Conservation (phyloP, 805 yeast genomes). For the Sugiyamaella boreocaroliniensis region DNA sequence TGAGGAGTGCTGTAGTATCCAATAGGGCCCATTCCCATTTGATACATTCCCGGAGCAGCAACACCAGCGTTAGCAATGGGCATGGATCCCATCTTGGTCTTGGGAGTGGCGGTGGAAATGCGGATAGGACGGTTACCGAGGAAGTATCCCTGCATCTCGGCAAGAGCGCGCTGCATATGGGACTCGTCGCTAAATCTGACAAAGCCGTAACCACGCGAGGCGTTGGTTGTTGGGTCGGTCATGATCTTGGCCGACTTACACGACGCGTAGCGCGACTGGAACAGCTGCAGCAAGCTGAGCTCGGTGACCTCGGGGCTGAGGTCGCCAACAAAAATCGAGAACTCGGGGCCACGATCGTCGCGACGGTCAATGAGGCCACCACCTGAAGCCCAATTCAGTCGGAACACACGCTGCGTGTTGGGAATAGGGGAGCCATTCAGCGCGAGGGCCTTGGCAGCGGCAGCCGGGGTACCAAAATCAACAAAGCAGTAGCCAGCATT, state of each 20-base stretch:
- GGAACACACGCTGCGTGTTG: constrained; percentile 49
- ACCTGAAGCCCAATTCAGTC: constrained; percentile 77
- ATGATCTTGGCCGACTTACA: constrained; percentile 72
- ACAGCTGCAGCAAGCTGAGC: constrained; percentile 52
- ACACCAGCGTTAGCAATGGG: constrained; percentile 8
- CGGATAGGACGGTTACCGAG: constrained; percentile 71
- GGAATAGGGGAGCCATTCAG: constrained; percentile 69
- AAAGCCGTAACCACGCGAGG: constrained; percentile 82
- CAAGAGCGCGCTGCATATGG: constrained; percentile 64
- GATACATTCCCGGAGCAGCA: constrained; percentile 21
- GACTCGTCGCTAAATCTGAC: constrained; percentile 62
- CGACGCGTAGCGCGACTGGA: constrained; percentile 64
- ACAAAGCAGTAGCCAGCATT: constrained; percentile 76
- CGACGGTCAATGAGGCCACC: constrained; percentile 31
- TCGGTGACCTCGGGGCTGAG: constrained; percentile 69
- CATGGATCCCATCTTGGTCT: constrained; percentile 32
- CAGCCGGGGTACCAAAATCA: constrained; percentile 54
- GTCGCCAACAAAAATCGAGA: constrained; percentile 82
- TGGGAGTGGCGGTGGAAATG: constrained; percentile 62
- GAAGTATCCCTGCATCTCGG: constrained; percentile 75
- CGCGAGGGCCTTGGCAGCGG: constrained; percentile 59
- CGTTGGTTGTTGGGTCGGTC: constrained; percentile 62
- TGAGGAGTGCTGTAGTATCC: constrained; percentile 18
- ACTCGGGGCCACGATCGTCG: constrained; percentile 38
- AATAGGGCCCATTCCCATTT: constrained; percentile 22